phyloP scores from a whole-genome alignment of 345 rosid genomes.

The Melaleuca alternifolia region DNA sequence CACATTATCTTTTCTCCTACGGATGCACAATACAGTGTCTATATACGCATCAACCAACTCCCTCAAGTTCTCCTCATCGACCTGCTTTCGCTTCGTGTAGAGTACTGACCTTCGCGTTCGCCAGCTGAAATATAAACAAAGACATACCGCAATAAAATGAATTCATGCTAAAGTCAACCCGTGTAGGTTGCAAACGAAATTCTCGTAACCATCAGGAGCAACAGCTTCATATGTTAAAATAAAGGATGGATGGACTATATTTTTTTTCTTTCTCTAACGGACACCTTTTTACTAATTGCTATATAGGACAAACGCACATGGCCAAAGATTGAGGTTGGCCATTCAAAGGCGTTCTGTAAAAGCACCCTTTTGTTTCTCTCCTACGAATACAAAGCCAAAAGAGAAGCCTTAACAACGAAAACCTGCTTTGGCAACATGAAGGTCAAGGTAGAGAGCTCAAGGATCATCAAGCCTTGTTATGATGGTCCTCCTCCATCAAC shows the following conservation, averaged over 20 bases:
- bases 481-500: neutral
- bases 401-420: neutral
- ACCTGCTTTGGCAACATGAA: constrained; percentile 6
- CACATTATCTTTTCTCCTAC: neutral
- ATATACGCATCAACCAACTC: neutral
- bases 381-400: neutral
- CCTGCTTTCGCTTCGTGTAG: neutral
- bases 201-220: neutral
- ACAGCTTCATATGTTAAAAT: neutral
- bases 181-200: neutral
- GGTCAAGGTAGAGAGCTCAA: constrained; percentile 14
- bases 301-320: neutral
- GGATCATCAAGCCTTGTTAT: constrained; percentile 7
- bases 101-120: neutral
- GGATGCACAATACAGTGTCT: neutral
- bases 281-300: neutral
- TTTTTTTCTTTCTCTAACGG: neutral
- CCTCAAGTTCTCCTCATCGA: neutral
- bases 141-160: neutral
- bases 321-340: neutral
- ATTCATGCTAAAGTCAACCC: neutral
- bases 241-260: neutral
- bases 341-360: neutral
- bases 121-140: neutral
- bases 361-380: neutral